phyloP scores from a whole-genome alignment of 768 basidiomycete genomes.

The Russula brevipes region DNA sequence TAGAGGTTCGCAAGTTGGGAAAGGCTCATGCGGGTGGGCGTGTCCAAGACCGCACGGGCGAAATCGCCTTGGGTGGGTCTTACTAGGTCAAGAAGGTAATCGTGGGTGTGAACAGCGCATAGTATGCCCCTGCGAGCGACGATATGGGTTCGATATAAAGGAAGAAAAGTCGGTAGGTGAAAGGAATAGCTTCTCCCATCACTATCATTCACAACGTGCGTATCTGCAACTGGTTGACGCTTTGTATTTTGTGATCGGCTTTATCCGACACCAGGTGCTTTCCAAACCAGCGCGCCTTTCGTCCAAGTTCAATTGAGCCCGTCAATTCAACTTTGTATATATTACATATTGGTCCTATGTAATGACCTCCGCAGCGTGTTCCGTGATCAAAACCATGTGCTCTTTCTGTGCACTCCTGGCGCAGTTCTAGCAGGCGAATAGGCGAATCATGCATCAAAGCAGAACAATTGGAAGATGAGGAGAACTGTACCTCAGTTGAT shows the following conservation, averaged over 20 bases:
- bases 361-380: conserved; percentile 70
- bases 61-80: conserved; percentile 21
- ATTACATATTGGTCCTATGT: conserved; percentile 36
- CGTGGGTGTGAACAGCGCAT: conserved; percentile 39
- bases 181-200: background rate
- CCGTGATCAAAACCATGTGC: conserved; percentile 83
- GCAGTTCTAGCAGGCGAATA: conserved; percentile 50
- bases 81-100: conserved; percentile 39
- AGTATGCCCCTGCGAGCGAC: conserved; percentile 45
- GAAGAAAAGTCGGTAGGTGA: conserved; percentile 44
- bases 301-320: no score
- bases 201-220: background rate
- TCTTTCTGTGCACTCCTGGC: conserved; percentile 82
- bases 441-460: background rate
- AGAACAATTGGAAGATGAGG: background rate
- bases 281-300: no score
- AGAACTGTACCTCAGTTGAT: conserved; percentile 67
- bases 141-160: conserved; percentile 49
- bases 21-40: conserved; percentile 38
- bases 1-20: conserved; percentile 49
- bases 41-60: conserved; percentile 17
- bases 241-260: no score
- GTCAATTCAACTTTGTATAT: no score
- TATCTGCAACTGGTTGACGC: no score
- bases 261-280: no score